A percentile compares a stretch with the other conserved stretches of the same genome.
phyloP scores from a whole-genome alignment of 2,329 filamentous ascomycete genomes.

The Tolypocladium sp. region DNA sequence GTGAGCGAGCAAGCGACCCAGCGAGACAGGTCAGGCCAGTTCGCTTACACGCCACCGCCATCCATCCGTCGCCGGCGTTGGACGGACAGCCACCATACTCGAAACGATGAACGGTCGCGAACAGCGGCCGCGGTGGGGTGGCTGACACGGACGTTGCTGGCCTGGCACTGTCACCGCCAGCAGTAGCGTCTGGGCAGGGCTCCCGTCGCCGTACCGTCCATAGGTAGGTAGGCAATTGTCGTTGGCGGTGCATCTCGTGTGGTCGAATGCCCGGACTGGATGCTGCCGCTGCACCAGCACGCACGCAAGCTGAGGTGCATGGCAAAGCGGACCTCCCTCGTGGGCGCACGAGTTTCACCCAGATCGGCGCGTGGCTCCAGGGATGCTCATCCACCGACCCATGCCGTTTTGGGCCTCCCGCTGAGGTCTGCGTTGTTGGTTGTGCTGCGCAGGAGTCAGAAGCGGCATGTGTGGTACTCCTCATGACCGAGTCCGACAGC shows the following conservation, averaged over 20 bases:
- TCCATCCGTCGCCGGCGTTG: neutral
- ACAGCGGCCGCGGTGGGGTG: neutral
- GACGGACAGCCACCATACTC: neutral
- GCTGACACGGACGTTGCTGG: neutral
- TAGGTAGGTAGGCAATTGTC: neutral
- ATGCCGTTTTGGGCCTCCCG: slow-evolving; percentile 14
- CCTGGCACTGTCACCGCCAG: neutral
- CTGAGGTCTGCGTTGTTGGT: too few relatives aligned
- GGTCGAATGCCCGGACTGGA: neutral
- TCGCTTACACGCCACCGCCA: neutral
- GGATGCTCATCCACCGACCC: slow-evolving; percentile 17
- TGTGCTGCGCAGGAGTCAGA: neutral
- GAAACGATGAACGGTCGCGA: neutral
- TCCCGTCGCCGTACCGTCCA: neutral
- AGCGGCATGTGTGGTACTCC: neutral
- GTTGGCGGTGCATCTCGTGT: too few relatives aligned
- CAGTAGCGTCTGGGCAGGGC: neutral
- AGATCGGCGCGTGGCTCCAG: slow-evolving; percentile 28
- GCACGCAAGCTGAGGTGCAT: neutral
- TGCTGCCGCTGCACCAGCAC: neutral
- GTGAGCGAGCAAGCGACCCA: neutral
- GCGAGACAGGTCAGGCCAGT: neutral
- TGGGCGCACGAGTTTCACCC: slow-evolving; percentile 13
- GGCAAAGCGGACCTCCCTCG: slow-evolving; percentile 7
- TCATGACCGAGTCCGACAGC: neutral